These are phyloP conservation scores for Malus hybrid DNA, from an alignment of 331 rosid genomes.

Conservation along the genomic window DNA sequence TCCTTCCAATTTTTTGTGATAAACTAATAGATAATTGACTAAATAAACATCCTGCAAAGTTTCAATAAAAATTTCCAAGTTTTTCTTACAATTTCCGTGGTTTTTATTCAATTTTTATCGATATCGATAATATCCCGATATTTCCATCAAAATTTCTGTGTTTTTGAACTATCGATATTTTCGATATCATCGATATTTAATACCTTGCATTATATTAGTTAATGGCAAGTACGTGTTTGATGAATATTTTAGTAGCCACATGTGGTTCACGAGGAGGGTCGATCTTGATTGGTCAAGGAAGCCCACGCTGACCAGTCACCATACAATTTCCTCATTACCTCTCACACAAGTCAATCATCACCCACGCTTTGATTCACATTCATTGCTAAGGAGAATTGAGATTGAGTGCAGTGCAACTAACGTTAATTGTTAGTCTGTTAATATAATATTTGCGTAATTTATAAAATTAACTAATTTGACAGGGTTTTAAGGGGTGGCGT, in stretches of 20 bases:
- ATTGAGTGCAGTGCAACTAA: neutral
- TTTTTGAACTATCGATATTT: too few species aligned
- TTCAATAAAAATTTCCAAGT: too few species aligned
- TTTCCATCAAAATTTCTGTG: too few species aligned
- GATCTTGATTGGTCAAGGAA: neutral
- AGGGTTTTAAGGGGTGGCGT: neutral
- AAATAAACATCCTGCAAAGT: too few species aligned
- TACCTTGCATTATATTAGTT: neutral
- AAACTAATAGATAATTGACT: too few species aligned
- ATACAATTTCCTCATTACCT: too few species aligned
- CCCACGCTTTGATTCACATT: neutral
- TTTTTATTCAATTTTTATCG: too few species aligned
- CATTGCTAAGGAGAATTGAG: neutral
- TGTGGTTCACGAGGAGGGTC: neutral
- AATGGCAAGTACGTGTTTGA: neutral
- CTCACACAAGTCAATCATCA: neutral
- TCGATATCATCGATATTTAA: too few species aligned
- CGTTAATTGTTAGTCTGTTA: neutral
- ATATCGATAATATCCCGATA: too few species aligned
- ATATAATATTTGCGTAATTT: too few species aligned
- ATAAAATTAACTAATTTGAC: neutral
- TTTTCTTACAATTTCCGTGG: too few species aligned
- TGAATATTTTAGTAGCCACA: neutral
- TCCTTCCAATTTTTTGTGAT: too few species aligned
- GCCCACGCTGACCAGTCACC: neutral